Conservation (phyloP, 2,329 filamentous ascomycete genomes). For the Ambrosiella cleistominuta region DNA sequence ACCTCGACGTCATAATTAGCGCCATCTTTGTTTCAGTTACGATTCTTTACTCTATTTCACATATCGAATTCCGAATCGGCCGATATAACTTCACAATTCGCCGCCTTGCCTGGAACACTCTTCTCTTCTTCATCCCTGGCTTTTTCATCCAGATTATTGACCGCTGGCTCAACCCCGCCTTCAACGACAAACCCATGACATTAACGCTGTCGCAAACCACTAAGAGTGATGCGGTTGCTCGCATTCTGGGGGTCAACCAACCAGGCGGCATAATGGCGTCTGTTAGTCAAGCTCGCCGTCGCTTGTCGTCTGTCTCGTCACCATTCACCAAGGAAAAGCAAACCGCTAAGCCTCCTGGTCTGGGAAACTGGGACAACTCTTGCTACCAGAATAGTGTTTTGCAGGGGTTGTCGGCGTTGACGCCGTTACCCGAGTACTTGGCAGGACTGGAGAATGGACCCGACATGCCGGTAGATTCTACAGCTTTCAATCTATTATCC, state of each 20-base stretch:
- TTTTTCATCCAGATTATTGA: slow-evolving; percentile 8
- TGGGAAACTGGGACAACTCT: slow-evolving; percentile 87
- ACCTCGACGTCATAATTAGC: slow-evolving; percentile 1
- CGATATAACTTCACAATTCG: slow-evolving; percentile 4
- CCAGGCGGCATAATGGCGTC: slow-evolving; percentile 10
- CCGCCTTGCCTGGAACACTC: slow-evolving; percentile 8
- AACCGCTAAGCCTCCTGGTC: slow-evolving; percentile 35
- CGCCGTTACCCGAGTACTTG: slow-evolving; percentile 51
- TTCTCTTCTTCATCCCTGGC: slow-evolving; percentile 5
- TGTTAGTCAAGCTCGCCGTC: slow-evolving; percentile 6
- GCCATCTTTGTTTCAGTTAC: background rate
- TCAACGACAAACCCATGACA: slow-evolving; percentile 8
- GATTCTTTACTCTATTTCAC: background rate
- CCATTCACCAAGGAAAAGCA: slow-evolving; percentile 1
- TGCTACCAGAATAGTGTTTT: slow-evolving; percentile 97
- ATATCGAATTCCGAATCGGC: slow-evolving; percentile 7
- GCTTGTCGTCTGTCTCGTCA: slow-evolving; percentile 6
- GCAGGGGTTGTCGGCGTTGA: slow-evolving; percentile 63
- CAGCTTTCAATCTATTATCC: slow-evolving; percentile 35
- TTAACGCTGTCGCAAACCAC: slow-evolving; percentile 6
- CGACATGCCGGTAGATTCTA: slow-evolving; percentile 13
- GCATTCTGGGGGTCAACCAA: slow-evolving; percentile 8
- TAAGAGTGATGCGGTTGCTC: slow-evolving; percentile 10
- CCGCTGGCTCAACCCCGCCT: slow-evolving; percentile 8
- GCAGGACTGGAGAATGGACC: slow-evolving; percentile 22